Conservation (phyloP, 345 rosid genomes). For the Eucalyptus regnans region DNA sequence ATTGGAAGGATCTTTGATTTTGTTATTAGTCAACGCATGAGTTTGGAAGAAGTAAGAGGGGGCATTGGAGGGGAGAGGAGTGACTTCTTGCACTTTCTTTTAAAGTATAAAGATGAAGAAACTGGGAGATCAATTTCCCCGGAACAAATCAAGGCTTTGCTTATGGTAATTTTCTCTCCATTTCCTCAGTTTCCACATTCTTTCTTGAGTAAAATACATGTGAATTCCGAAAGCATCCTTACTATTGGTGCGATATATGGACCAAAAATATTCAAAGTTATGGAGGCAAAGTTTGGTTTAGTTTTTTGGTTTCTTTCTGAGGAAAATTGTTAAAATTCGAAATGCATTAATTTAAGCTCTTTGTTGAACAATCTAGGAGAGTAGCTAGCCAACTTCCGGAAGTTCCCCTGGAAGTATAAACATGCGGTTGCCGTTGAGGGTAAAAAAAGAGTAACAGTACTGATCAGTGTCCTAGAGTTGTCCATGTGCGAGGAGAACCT, state of each 20-base stretch:
- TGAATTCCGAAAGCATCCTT: background rate
- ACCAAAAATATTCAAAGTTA: too few relatives aligned
- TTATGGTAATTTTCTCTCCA: background rate
- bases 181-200: background rate
- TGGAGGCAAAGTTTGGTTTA: too few relatives aligned
- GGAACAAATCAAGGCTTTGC: background rate
- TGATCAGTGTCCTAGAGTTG: accelerated
- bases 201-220: background rate
- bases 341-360: too few relatives aligned
- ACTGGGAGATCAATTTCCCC: background rate
- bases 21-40: background rate
- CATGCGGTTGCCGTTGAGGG: too few relatives aligned
- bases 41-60: background rate
- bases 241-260: too few relatives aligned
- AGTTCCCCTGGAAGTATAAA: too few relatives aligned
- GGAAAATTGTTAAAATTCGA: too few relatives aligned
- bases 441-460: too few relatives aligned
- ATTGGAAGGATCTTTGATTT: background rate
- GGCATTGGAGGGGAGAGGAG: background rate
- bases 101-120: conserved; percentile 16
- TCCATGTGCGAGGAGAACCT: background rate
- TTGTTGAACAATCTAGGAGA: too few relatives aligned
- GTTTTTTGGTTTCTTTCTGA: too few relatives aligned
- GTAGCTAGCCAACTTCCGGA: too few relatives aligned
- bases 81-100: conserved; percentile 2